These are phyloP conservation scores for Aristolochia fimbriata DNA, from an alignment of 164 flowering plant species.

Conservation along the genomic window DNA sequence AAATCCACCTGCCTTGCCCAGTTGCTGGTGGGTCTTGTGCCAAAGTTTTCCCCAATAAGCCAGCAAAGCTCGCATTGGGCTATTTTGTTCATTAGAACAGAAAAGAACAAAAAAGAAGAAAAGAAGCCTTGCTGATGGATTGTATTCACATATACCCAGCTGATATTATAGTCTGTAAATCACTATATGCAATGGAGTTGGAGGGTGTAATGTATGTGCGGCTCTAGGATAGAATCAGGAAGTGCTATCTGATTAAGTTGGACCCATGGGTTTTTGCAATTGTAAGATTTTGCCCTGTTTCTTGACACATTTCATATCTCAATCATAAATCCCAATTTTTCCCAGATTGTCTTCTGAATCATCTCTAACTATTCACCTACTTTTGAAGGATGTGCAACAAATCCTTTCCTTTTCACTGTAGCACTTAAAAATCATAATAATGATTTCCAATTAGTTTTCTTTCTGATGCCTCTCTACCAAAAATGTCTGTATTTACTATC, in stretches of 20 bases:
- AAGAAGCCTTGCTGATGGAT: background rate
- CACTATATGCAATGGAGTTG: background rate
- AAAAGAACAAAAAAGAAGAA: background rate
- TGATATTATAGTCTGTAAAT: background rate
- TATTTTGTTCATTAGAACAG: conserved; percentile 7
- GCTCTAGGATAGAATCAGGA: background rate
- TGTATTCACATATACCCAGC: background rate
- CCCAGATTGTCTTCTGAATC: no score
- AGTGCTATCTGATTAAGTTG: background rate
- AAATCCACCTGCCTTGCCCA: conserved; percentile 3
- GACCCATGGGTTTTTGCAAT: background rate
- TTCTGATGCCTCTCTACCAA: no score
- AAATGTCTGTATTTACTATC: no score
- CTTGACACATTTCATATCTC: no score
- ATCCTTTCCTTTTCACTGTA: no score
- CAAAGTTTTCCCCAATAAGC: conserved; percentile 14
- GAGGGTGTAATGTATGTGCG: background rate
- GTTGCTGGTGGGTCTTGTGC: conserved; percentile 3
- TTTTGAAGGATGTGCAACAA: no score
- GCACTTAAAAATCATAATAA: no score
- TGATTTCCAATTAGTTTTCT: no score
- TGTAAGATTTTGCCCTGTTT: background rate
- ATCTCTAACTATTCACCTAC: no score
- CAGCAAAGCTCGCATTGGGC: conserved; percentile 8
- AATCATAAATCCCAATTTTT: no score